Base-by-base conservation (phyloP, 371 early-diverging fungal genomes). In the Mortierella sp. region DNA sequence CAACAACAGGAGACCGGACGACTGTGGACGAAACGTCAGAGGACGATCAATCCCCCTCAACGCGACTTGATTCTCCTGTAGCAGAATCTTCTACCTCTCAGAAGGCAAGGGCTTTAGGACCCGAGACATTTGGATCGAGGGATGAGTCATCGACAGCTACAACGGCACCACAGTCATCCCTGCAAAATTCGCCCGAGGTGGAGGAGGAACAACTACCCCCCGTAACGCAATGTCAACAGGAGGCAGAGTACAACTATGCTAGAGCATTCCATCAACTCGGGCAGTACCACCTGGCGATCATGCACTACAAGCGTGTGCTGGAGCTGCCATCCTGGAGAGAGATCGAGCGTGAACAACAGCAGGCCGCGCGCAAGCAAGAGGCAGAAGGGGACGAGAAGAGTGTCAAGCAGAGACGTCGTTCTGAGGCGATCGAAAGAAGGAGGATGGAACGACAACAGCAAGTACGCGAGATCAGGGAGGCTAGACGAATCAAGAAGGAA, bases 191-290 rank as follows among this genome's bases (percentile, higher is more conserved):
- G n/a, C n/a, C n/a, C n/a, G n/a, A n/a, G n/a, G 6, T 43, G 6
- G 23, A 26, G 12, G 19, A 12, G 17, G 17, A 26, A n/a, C 14
- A 44, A 21, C 56, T 51, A 14, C 64, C 42, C 1, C 62, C 62
- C 8, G n/a, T 73, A 50, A 34, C 31, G 2, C 69, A 63, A 4
- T 64, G 70, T 41, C 57, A 56, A 24, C 92, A 88, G 78, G 97
- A 96, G 70, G 90, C 93, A 5, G 88, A 89, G 39, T 98, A 91
- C 63, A 98, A 98, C 64, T 56, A 92, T 28, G 98, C 84, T 0
- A 84, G 97, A 43, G 90, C 92, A 1, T 95, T 93, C 69, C 98
- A 98, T 73, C 86, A 89, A 19, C 31, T 97, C 82, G 93, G 93
- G 0, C 79, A 95, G 44, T 82, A 82, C 5, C 92, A 93, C 67